A percentile compares a stretch with the other conserved stretches of the same genome.
Evolutionary conservation across 2,329 filamentous ascomycete species (phyloP).

Genomic region (Nakataea oryzae): DNA sequence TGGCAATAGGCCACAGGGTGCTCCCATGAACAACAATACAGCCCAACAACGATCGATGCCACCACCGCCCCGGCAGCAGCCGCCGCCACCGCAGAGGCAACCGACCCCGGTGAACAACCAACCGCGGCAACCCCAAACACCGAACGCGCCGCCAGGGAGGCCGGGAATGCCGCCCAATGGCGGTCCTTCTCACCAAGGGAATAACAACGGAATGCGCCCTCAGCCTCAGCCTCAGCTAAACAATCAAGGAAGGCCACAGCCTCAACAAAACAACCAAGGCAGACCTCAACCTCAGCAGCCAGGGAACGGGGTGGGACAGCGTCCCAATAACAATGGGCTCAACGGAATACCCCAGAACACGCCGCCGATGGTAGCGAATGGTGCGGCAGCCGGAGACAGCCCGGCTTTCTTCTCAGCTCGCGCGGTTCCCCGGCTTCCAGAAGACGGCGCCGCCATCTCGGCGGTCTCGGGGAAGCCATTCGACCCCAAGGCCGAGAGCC

Average conservation of each 20-base stretch:
- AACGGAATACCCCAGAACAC: constrained; percentile 6
- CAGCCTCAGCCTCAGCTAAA: constrained; percentile 8
- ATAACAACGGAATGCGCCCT: constrained; percentile 7
- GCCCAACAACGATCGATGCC: constrained; percentile 1
- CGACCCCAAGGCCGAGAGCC: constrained; percentile 66
- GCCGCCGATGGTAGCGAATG: constrained; percentile 16
- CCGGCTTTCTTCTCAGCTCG: constrained; percentile 63
- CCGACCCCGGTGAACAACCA: constrained; percentile 9
- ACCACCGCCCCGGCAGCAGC: neutral
- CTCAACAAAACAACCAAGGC: constrained; percentile 4
- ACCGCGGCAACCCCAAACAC: constrained; percentile 22
- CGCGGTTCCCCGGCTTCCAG: constrained; percentile 47
- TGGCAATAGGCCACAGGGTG: neutral
- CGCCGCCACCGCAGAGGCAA: neutral
- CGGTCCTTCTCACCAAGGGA: constrained; percentile 6
- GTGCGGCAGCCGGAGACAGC: constrained; percentile 20
- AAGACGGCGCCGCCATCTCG: constrained; percentile 30
- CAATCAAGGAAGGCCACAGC: constrained; percentile 4
- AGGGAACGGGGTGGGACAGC: constrained; percentile 9
- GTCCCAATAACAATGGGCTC: constrained; percentile 1
- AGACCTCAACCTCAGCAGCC: constrained; percentile 4
- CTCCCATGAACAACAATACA: neutral
- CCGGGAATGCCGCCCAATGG: constrained; percentile 9
- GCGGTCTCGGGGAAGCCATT: constrained; percentile 43
- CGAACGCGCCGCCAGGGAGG: constrained; percentile 19